Conservation (phyloP, 2,329 filamentous ascomycete species). For the Myriosclerotinia curreyana region DNA sequence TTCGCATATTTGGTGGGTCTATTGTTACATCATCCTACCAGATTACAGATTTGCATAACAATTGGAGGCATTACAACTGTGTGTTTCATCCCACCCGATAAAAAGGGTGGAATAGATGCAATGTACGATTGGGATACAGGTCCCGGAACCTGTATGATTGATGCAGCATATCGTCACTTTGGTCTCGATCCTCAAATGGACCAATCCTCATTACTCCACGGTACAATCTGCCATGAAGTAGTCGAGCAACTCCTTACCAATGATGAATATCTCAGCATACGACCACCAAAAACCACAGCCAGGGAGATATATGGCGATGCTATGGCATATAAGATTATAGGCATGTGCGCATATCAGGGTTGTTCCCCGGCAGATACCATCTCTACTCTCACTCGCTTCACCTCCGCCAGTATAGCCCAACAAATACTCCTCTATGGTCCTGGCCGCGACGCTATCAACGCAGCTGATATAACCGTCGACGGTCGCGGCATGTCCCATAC, state of each 20-base stretch:
- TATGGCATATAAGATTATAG: conserved; percentile 35
- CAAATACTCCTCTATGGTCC: conserved; percentile 38
- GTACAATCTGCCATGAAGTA: conserved; percentile 37
- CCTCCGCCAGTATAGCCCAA: conserved; percentile 38
- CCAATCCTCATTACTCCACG: conserved; percentile 31
- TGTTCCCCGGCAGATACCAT: conserved; percentile 37
- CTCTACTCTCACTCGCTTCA: conserved; percentile 38
- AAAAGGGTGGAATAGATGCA: conserved; percentile 38
- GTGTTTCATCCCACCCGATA: conserved; percentile 37
- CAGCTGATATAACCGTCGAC: conserved; percentile 37
- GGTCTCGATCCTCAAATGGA: conserved; percentile 36
- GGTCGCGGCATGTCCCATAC: conserved; percentile 37
- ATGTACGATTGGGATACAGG: conserved; percentile 41
- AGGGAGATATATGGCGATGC: conserved; percentile 38
- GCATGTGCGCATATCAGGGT: conserved; percentile 34
- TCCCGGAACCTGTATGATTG: conserved; percentile 38
- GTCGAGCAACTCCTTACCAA: conserved; percentile 36
- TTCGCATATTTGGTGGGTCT: conserved; percentile 38
- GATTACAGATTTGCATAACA: conserved; percentile 38
- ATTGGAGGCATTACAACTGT: conserved; percentile 38
- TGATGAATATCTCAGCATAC: conserved; percentile 33
- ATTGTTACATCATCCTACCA: conserved; percentile 37
- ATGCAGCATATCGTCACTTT: conserved; percentile 36
- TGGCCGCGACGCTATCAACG: conserved; percentile 35
- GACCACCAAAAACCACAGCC: conserved; percentile 39